phyloP scores from a whole-genome alignment of 305 asterid genomes.

The Plantago coronopus region DNA sequence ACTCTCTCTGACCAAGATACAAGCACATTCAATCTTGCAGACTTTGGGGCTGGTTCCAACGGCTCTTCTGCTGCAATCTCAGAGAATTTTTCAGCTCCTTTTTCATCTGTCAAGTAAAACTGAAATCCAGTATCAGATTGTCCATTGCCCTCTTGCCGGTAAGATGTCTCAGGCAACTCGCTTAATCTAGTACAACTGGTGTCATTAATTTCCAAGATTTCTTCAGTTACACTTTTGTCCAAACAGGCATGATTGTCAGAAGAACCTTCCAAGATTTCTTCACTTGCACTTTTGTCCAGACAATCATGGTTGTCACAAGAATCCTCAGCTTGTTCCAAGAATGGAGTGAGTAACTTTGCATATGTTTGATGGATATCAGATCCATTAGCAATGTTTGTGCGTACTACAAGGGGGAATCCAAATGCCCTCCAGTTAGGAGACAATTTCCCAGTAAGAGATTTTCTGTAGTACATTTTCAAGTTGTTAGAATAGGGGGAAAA shows the following conservation, averaged over 20 bases:
- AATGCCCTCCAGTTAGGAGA: slow-evolving; percentile 53
- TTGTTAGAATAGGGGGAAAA: slow-evolving; percentile 7
- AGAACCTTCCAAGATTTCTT: slow-evolving; percentile 32
- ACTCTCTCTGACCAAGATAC: slow-evolving; percentile 69
- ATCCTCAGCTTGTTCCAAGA: slow-evolving; percentile 42
- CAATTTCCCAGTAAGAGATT: slow-evolving; percentile 36
- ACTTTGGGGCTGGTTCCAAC: slow-evolving; percentile 34
- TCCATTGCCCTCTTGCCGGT: slow-evolving; percentile 38
- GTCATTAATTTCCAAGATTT: slow-evolving; percentile 28
- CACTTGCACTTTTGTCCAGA: slow-evolving; percentile 28
- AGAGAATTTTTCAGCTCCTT: slow-evolving; percentile 41
- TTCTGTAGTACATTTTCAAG: slow-evolving; percentile 43
- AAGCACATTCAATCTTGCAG: slow-evolving; percentile 56
- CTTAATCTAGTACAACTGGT: slow-evolving; percentile 31
- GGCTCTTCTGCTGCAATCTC: slow-evolving; percentile 58
- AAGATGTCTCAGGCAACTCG: slow-evolving; percentile 34
- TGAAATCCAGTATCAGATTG: slow-evolving; percentile 42
- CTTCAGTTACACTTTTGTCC: slow-evolving; percentile 32
- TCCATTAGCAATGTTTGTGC: slow-evolving; percentile 48
- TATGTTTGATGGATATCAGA: slow-evolving; percentile 53
- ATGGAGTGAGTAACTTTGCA: slow-evolving; percentile 50
- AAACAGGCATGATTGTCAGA: slow-evolving; percentile 27
- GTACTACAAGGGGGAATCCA: slow-evolving; percentile 72
- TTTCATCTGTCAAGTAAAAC: slow-evolving; percentile 65
- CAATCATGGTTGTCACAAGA: slow-evolving; percentile 27